Evolutionary conservation across 371 early-diverging fungal genomes (phyloP), one percentile per base, ranked within the genome.

Genomic region (Caulochytrium protostelioides): DNA sequence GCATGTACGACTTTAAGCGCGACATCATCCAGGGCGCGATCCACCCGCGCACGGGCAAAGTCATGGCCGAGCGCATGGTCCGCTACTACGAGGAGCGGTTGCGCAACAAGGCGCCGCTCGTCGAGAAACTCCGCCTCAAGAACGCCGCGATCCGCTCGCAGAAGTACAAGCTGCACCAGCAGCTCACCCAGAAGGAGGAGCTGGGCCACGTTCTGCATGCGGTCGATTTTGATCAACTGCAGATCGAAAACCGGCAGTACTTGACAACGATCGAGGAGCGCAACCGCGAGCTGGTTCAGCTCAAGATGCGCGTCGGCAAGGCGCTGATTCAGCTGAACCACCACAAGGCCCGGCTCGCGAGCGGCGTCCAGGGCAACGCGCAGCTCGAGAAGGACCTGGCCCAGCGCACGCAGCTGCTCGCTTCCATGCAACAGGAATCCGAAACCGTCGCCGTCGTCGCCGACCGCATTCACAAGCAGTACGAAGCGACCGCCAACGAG

Each of bases 171-270:
- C 48, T 67, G n/a, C 55, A 57, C 33, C 49, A 54, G 14, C 67
- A 66, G 34, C 48, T 64, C 10, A 52, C 54, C 35, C 67, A 66
- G 31, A 67, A 67, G 29, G 68, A 67, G 34, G 68, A 67, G 42
- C 66, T 66, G 66, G 68, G 68, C 28, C 67, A 67, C 38, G 68
- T 67, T 9, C 44, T 67, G 22, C 68, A 67, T 37, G 68, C 67
- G 7, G 66, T 67, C 32, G 68, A 67, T 33, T 66, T 66, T 34
- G 68, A 67, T 41, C 68, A 66, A 45, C 55, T 67, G 12, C 58
- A 66, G 37, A 67, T 67, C 27, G 68, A 67, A 30, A 67, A 67
- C 49, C 59, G 61, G 34, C 68, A 67, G 37, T 66, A 66, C 38
- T 43, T 59, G 22, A 50, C 53, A 10, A 56, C 59, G 38, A 66